Conservation (phyloP, 495 filamentous ascomycete genomes). For the Podospora pseudocomata region DNA sequence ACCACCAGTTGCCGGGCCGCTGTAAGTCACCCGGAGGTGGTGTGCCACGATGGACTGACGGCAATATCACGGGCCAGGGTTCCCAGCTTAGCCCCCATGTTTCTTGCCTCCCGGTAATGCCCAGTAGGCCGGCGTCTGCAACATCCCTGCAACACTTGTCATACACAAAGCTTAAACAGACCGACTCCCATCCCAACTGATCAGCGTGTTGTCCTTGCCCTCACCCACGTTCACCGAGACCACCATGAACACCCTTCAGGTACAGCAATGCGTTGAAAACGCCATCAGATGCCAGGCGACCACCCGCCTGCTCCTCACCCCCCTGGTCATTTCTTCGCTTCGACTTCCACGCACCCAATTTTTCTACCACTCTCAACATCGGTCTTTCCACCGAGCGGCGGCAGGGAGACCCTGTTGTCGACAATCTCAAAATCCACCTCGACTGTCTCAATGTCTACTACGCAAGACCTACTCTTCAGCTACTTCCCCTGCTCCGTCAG, state of each 20-base stretch:
- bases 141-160: neutral
- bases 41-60: conserved; percentile 18
- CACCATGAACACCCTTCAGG: conserved; percentile 10
- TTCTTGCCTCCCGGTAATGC: neutral
- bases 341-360: neutral
- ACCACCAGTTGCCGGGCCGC: neutral
- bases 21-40: neutral
- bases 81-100: neutral
- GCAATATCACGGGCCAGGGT: neutral
- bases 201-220: neutral
- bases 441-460: neutral
- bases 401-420: neutral
- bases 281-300: conserved; percentile 8
- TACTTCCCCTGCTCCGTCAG: neutral
- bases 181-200: neutral
- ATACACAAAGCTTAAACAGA: conserved; percentile 9
- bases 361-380: neutral
- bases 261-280: conserved; percentile 1
- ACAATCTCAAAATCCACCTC: neutral
- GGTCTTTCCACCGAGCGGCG: neutral
- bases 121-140: neutral
- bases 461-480: neutral
- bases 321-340: neutral
- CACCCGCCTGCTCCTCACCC: neutral
- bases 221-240: neutral